These are phyloP conservation scores for Dunaliella sp. DNA, from an alignment of 139 green algal genomes.

Conservation along the genomic window DNA sequence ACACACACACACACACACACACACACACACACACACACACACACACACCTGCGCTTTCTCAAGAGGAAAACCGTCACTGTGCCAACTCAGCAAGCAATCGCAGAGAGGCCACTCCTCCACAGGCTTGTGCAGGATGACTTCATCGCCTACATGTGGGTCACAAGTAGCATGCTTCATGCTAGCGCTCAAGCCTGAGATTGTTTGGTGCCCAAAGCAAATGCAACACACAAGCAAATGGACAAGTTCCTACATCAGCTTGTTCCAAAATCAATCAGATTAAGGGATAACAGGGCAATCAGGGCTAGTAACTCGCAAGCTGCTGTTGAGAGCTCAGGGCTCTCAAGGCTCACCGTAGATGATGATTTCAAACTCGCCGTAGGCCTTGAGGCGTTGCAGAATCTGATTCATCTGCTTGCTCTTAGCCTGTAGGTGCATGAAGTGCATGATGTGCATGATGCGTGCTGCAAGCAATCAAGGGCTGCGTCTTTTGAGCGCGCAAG, in stretches of 20 bases:
- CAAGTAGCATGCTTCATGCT: neutral
- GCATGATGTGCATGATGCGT: no score
- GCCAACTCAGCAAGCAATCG: constrained; percentile 90
- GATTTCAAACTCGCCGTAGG: constrained; percentile 90
- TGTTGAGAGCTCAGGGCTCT: no score
- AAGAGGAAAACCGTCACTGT: constrained; percentile 93
- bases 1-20: no score
- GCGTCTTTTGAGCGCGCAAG: no score
- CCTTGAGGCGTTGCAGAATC: constrained; percentile 80
- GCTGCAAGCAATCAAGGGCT: no score
- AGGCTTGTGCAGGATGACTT: constrained; percentile 76
- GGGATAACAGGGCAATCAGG: no score
- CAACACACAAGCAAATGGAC: neutral
- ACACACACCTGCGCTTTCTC: constrained; percentile 72
- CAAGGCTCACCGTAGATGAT: constrained; percentile 86
- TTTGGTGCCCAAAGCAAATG: neutral
- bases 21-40: no score
- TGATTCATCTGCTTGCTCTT: constrained; percentile 88
- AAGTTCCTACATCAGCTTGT: neutral
- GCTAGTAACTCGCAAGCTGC: no score
- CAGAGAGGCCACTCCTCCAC: constrained; percentile 89
- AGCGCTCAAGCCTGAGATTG: constrained; percentile 7
- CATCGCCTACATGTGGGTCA: constrained; percentile 21
- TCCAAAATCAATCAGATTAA: constrained; percentile 13
- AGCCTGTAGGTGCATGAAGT: constrained; percentile 28